A percentile compares a stretch with the other conserved stretches of the same genome.
phyloP scores from a whole-genome alignment of 2,329 filamentous ascomycete species.

The Lasiodiplodia gonubiensis region DNA sequence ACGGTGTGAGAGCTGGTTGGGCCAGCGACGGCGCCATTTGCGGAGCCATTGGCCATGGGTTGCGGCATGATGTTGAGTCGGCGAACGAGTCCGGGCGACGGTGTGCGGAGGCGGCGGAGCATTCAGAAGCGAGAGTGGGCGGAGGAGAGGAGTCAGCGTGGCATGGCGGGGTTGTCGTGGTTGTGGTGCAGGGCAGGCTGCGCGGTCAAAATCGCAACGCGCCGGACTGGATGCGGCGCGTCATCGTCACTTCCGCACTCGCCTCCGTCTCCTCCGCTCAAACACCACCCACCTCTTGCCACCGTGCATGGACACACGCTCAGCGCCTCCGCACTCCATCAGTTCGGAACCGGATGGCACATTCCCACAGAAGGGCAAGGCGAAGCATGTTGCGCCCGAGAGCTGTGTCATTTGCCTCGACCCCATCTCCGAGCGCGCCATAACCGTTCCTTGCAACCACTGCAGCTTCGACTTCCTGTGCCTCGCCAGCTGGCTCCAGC shows the following conservation, averaged over 20 bases:
- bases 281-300: neutral
- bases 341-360: neutral
- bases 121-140: constrained; percentile 3
- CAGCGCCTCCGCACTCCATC: neutral
- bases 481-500: constrained; percentile 79
- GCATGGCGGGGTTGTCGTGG: constrained; percentile 8
- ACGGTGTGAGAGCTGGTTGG: constrained; percentile 59
- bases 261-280: neutral
- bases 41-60: constrained; percentile 34
- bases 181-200: neutral
- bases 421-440: constrained; percentile 71
- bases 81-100: neutral
- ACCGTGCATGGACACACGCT: constrained; percentile 6
- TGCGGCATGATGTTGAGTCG: constrained; percentile 22
- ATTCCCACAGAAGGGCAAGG: constrained; percentile 1
- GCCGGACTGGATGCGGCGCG: neutral
- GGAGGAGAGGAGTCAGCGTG: neutral
- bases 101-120: neutral
- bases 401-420: constrained; percentile 91
- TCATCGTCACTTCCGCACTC: neutral
- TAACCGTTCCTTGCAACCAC: constrained; percentile 79
- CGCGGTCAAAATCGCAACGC: constrained; percentile 10
- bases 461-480: constrained; percentile 84
- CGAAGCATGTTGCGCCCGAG: constrained; percentile 37
- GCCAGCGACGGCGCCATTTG: constrained; percentile 33